These are phyloP conservation scores for Aspergillus amoenus DNA, from an alignment of 2,329 filamentous ascomycete species.

Conservation along the genomic window DNA sequence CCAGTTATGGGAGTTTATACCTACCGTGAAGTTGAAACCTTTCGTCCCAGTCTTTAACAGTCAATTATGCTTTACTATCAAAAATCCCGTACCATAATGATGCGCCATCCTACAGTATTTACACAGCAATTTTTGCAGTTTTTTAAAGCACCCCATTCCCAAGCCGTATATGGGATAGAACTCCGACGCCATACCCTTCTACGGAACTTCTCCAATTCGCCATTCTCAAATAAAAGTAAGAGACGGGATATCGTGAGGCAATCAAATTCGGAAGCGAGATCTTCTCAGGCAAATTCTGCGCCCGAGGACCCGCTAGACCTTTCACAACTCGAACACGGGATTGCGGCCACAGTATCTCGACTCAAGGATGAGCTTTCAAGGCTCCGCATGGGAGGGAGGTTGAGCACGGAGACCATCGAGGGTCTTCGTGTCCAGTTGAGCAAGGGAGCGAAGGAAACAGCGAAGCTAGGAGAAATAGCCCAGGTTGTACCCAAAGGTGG, in stretches of 20 bases:
- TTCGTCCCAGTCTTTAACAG: background rate
- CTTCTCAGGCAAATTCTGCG: conserved; percentile 32
- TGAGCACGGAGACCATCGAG: conserved; percentile 64
- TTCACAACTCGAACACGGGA: conserved; percentile 55
- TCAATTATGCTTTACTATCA: background rate
- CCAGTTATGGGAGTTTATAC: background rate
- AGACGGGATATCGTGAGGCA: conserved; percentile 56
- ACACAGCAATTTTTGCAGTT: background rate
- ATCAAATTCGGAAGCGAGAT: conserved; percentile 30
- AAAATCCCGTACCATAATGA: background rate
- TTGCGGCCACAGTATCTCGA: conserved; percentile 54
- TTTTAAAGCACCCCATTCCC: background rate
- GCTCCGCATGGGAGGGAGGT: conserved; percentile 60
- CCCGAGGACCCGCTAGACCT: conserved; percentile 61
- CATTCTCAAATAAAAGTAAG: conserved; percentile 49
- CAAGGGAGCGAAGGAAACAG: conserved; percentile 52
- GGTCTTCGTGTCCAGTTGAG: conserved; percentile 58
- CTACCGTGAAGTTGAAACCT: background rate
- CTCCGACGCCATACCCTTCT: background rate
- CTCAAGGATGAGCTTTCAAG: conserved; percentile 63
- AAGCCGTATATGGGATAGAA: background rate
- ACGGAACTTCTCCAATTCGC: conserved; percentile 44
- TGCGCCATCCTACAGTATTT: background rate
- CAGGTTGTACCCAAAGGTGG: conserved; percentile 66
- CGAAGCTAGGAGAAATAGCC: conserved; percentile 61